phyloP scores from a whole-genome alignment of 1,139 yeast species.

The Waltiozyma sp. region DNA sequence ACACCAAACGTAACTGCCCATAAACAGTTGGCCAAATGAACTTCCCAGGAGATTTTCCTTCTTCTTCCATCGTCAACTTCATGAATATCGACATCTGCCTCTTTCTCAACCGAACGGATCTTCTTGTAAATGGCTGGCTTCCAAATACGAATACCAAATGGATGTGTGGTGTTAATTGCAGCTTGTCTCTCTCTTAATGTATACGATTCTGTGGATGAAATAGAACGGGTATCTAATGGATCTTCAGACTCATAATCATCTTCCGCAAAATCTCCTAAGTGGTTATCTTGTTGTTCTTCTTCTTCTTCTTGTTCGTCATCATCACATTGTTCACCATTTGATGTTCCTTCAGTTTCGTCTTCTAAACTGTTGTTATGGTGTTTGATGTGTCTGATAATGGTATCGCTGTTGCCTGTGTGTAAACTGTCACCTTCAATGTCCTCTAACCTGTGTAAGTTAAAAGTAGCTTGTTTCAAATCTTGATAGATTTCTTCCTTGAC shows the following conservation, averaged over 20 bases:
- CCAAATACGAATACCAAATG: conserved; percentile 97
- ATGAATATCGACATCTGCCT: conserved; percentile 92
- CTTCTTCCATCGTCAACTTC: conserved; percentile 38
- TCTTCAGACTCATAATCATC: conserved; percentile 20
- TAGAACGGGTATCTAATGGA: conserved; percentile 30
- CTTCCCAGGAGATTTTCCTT: conserved; percentile 45
- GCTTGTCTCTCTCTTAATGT: conserved; percentile 91
- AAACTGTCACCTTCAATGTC: too few species aligned
- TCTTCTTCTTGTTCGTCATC: conserved; percentile 14
- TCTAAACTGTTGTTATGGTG: too few species aligned
- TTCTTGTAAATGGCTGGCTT: conserved; percentile 95
- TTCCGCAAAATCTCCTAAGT: conserved; percentile 13
- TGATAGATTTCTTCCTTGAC: not conserved
- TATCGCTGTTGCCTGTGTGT: not conserved
- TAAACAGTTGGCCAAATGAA: conserved; percentile 57
- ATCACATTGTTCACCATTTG: conserved; percentile 8
- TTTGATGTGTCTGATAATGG: too few species aligned
- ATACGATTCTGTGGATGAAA: conserved; percentile 62
- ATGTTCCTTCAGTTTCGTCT: conserved; percentile 5
- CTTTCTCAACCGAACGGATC: conserved; percentile 78
- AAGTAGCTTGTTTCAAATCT: not conserved
- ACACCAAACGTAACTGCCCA: conserved; percentile 74
- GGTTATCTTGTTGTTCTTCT: conserved; percentile 10
- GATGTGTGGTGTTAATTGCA: conserved; percentile 94
- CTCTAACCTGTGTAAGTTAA: too few species aligned